phyloP scores from a whole-genome alignment of 805 yeast species.

The Yamadazyma nakazawae region DNA sequence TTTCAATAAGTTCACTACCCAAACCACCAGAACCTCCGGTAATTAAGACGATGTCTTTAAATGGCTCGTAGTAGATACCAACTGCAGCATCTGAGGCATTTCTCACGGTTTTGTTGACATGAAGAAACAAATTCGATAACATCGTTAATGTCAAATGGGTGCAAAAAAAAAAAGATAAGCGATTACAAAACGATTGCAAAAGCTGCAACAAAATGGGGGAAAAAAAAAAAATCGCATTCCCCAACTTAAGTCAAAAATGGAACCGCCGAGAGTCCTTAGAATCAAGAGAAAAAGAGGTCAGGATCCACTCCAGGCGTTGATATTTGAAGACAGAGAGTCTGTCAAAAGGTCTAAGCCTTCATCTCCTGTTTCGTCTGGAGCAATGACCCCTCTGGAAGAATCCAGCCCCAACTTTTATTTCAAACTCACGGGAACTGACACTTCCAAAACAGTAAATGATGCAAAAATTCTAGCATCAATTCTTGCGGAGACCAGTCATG shows the following conservation, averaged over 20 bases:
- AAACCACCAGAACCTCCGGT: conserved; percentile 87
- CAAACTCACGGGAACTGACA: conserved; percentile 36
- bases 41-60: conserved; percentile 60
- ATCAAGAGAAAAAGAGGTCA: conserved; percentile 84
- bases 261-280: conserved; percentile 66
- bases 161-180: neutral
- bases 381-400: conserved; percentile 19
- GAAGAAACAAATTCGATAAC: conserved; percentile 11
- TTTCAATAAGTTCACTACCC: conserved; percentile 59
- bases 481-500: conserved; percentile 9
- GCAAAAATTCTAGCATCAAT: conserved; percentile 9
- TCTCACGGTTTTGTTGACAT: conserved; percentile 21
- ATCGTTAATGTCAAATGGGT: conserved; percentile 1
- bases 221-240: neutral
- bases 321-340: conserved; percentile 38
- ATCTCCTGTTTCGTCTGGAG: conserved; percentile 29
- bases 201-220: neutral
- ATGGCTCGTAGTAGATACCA: conserved; percentile 53
- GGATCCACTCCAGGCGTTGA: conserved; percentile 83
- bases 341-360: conserved; percentile 43
- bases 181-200: neutral
- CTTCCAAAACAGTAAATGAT: conserved; percentile 7
- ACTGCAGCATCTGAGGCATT: conserved; percentile 36
- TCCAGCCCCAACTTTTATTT: conserved; percentile 36
- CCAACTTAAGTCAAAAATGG: conserved; percentile 1